Conservation (phyloP, 257 asterid species). For the Striga asiatica region DNA sequence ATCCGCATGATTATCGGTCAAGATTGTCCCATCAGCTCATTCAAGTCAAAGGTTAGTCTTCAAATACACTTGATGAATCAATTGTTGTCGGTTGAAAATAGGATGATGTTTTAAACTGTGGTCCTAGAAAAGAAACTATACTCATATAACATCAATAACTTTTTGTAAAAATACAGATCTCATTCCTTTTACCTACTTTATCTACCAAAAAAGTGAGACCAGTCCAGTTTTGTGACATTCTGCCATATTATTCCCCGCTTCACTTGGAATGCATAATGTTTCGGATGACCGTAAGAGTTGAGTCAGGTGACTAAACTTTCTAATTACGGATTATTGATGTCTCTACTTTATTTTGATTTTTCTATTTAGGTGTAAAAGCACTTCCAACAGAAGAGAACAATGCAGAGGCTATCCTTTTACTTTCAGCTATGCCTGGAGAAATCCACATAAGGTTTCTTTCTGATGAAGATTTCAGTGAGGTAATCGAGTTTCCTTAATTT, state of each 20-base stretch:
- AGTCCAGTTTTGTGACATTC: background rate
- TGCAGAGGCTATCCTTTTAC: constrained; percentile 25
- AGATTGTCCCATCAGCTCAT: constrained; percentile 46
- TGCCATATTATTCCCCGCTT: too few species aligned
- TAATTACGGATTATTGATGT: background rate
- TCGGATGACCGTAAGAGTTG: too few species aligned
- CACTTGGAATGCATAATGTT: too few species aligned
- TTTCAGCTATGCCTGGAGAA: constrained; percentile 35
- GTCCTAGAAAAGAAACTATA: too few species aligned
- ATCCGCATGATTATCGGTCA: constrained; percentile 31
- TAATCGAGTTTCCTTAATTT: constrained; percentile 16
- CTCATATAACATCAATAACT: too few species aligned
- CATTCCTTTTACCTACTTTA: too few species aligned
- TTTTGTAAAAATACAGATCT: too few species aligned
- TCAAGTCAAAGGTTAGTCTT: constrained; percentile 67
- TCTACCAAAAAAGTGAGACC: too few species aligned
- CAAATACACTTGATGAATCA: background rate
- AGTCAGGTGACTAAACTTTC: background rate
- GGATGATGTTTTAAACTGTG: too few species aligned
- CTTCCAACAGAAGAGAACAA: constrained; percentile 21
- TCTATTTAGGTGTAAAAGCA: constrained; percentile 33
- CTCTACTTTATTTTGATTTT: background rate
- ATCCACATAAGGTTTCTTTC: constrained; percentile 29
- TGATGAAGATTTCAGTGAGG: constrained; percentile 49
- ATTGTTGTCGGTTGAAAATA: background rate